Base-by-base conservation (phyloP, 139 green algal species). In the Chloropicon primus region DNA sequence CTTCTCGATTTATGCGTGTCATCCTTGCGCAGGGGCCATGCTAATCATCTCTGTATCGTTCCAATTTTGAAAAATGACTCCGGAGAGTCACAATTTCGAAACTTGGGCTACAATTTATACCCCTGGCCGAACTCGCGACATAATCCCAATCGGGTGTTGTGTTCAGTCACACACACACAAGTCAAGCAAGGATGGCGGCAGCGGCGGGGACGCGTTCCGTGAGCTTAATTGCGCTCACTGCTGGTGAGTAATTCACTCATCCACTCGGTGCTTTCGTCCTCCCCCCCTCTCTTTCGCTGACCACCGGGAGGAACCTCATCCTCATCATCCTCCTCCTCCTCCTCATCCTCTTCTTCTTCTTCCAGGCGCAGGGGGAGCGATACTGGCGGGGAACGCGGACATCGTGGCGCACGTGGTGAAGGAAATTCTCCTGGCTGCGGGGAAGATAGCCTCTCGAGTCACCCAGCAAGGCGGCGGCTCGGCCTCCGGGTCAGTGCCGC, bases 1-100 rank as follows among this genome's bases (percentile, higher is more conserved):
- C 82, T 90, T 90, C 87, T 88, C 87, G 86, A 87, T 78, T 87
- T 86, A 78, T 87, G 84, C 84, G 85, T 90, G 88, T 92, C 86
- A 92, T 92, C 88, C 86, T 90, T 92, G 86, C 88, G 88, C 88
- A 90, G 86, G 88, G 88, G 88, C 88, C 88, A 92, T 92, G 86
- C 88, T 92, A 90, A 90, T 90, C 84, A 90, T 90, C 86, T 92
- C 85, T 89, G 87, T 89, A 87, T 89, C 80, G 80, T 87, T 85
- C 84, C 81, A 89, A 87, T 84, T 87, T 90, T 89, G 84, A 80
- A 80, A 89, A 80, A 81, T 90, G 82, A 62, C 17, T 82, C 85
- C 76, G 79, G 0, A 81, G 53, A 73, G 76, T n/a, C 78, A 85
- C 73, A 85, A 25, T 78, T 62, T 62, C 10, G 17, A n/a, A 62